Conservation (phyloP, 805 yeast species). For the Starmera amethionina region DNA sequence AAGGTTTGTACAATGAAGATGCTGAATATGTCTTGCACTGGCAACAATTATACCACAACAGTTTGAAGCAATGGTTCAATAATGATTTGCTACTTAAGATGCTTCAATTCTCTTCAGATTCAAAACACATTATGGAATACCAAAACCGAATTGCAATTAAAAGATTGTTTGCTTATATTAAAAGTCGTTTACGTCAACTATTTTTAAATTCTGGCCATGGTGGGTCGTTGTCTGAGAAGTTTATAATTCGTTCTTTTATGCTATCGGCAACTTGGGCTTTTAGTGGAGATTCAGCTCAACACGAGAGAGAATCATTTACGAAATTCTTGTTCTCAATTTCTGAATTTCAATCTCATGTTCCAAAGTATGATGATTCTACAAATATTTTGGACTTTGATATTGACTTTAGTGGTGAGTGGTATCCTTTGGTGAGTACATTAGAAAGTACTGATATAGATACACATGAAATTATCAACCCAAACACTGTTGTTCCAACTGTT, state of each 20-base stretch:
- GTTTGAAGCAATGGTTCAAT: not conserved
- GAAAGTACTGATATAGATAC: slow-evolving; percentile 40
- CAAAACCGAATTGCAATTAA: not conserved
- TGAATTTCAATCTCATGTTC: slow-evolving; percentile 12
- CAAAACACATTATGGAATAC: slow-evolving; percentile 6
- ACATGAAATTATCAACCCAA: slow-evolving; percentile 49
- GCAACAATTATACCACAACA: not conserved
- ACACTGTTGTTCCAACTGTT: slow-evolving; percentile 62
- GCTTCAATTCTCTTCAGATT: not conserved
- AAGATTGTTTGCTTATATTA: not conserved
- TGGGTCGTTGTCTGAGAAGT: not conserved
- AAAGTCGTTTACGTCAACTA: not conserved
- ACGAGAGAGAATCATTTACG: slow-evolving; percentile 30
- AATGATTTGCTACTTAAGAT: not conserved
- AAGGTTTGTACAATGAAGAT: slow-evolving; percentile 4
- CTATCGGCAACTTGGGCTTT: slow-evolving; percentile 50
- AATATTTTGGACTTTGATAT: slow-evolving; percentile 26
- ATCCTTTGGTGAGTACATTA: slow-evolving; percentile 28
- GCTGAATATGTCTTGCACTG: not conserved
- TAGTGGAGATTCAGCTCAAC: slow-evolving; percentile 42
- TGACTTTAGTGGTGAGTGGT: slow-evolving; percentile 39
- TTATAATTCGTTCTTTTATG: slow-evolving; percentile 12
- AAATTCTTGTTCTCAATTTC: slow-evolving; percentile 14
- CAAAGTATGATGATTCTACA: slow-evolving; percentile 11
- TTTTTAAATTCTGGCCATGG: not conserved